Conservation (phyloP, 768 basidiomycete genomes). For the Calocera viscosa region DNA sequence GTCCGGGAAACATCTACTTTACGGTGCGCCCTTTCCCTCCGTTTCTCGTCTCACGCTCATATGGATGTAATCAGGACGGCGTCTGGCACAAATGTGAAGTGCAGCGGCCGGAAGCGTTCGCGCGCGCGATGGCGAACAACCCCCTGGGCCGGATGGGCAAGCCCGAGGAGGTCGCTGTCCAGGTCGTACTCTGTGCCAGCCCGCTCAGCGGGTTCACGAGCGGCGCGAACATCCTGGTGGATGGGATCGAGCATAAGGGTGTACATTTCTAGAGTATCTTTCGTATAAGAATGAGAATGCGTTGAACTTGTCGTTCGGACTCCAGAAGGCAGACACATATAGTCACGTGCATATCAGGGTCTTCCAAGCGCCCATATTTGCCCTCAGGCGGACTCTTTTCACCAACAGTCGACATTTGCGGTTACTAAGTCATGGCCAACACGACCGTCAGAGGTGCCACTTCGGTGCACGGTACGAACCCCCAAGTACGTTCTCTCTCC, state of each 20-base stretch:
- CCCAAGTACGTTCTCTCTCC: constrained; percentile 50
- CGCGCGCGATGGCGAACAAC: neutral
- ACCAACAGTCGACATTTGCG: neutral
- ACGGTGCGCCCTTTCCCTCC: neutral
- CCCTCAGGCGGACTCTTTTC: neutral
- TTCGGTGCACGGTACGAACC: constrained; percentile 93
- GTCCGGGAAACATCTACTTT: constrained; percentile 6
- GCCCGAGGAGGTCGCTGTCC: neutral
- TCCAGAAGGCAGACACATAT: neutral
- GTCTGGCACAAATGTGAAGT: constrained; percentile 2
- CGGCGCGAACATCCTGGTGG: constrained; percentile 3
- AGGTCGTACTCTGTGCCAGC: neutral
- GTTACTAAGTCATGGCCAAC: constrained; percentile 56
- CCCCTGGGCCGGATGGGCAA: constrained; percentile 4
- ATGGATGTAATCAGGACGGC: neutral
- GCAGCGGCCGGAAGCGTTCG: neutral
- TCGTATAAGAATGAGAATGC: neutral
- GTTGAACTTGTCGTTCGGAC: neutral
- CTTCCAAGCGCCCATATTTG: neutral
- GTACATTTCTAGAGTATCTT: neutral
- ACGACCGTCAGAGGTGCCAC: constrained; percentile 77
- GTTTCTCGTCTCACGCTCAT: neutral
- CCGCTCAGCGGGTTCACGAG: constrained; percentile 7
- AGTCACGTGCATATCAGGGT: neutral
- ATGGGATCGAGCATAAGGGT: constrained; percentile 8